Evolutionary conservation across 352 stramenopile genomes (phyloP), one percentile per base, ranked within the genome.

Genomic region (Pythium sp.): DNA sequence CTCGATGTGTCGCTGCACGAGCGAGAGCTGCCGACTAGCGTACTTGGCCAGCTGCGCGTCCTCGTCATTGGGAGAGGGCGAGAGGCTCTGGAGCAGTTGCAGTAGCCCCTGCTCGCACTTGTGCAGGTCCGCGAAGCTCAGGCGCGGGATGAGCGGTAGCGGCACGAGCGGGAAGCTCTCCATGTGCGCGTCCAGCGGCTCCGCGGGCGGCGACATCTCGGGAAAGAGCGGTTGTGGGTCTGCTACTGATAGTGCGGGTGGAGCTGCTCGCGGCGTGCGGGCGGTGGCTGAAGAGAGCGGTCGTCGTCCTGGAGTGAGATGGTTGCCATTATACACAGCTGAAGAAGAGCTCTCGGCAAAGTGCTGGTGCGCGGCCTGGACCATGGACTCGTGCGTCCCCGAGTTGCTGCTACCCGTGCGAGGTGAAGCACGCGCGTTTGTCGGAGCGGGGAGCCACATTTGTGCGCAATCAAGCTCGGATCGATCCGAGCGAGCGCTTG

Each of bases 81-180:
- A 64, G 15, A 92, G 79, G 6, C 79, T 77, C 22, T 65, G 30
- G 11, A 86, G 67, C 3, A 92, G 59, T 18, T 76, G 59, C 5
- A 71, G 30, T 0, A 93, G 68, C 0, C 76, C 79, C 1, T 24
- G n/a, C 36, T 84, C 72, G 46, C 85, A 80, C 58, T 75, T 70
- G n/a, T 62, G 61, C n/a, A 93, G 68, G 26, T 89, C 81, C 14
- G 30, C 28, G 28, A 82, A 70, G 1, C 38, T 26, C 8, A 93
- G 57, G n/a, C 73, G 75, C 36, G 82, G 70, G 32, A 93, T 90
- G 20, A 90, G 67, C 4, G 71, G 60, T 24, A 93, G 55, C 32
- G 82, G 84, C 26, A 92, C 74, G 32, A 92, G 71, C 6, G 84
- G 82, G 46, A 90, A 92, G 74, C 79, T 87, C 47, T 90, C 84